Percentiles rank a stretch among this genome's conserved stretches.
Evolutionary conservation across 495 filamentous ascomycete species (phyloP).

Genomic region (Xylaria bambusicola): DNA sequence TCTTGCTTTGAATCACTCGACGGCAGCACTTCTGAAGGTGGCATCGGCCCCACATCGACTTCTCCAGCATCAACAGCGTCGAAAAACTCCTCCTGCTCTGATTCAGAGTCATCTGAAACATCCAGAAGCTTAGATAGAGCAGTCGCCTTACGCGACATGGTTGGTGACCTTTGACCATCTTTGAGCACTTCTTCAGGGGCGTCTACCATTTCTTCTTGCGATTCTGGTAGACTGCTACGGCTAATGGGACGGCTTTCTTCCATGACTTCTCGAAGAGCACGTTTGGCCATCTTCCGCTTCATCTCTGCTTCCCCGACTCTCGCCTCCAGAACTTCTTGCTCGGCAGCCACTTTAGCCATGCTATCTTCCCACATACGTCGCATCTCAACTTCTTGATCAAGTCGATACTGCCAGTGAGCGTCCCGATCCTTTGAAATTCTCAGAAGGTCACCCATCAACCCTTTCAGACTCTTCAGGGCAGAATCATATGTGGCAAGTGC

Average conservation of each 20-base stretch:
- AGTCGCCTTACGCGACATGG: constrained; percentile 54
- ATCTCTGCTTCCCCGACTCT: constrained; percentile 86
- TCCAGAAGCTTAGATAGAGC: constrained; percentile 62
- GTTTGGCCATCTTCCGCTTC: constrained; percentile 86
- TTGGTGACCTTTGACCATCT: constrained; percentile 47
- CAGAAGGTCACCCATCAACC: constrained; percentile 81
- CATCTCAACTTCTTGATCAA: constrained; percentile 85
- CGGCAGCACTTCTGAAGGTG: constrained; percentile 47
- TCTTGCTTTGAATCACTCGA: constrained; percentile 41
- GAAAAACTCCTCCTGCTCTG: constrained; percentile 94
- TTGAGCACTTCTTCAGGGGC: constrained; percentile 30
- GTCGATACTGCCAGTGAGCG: constrained; percentile 92
- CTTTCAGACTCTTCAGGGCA: constrained; percentile 84
- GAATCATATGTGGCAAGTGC: constrained; percentile 86
- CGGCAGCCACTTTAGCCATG: constrained; percentile 89
- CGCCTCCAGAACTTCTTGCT: constrained; percentile 88
- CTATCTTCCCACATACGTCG: constrained; percentile 97
- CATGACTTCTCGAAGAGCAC: constrained; percentile 83
- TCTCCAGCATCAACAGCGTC: constrained; percentile 94
- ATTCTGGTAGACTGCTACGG: constrained; percentile 30
- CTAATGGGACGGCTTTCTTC: constrained; percentile 48
- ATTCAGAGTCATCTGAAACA: constrained; percentile 71
- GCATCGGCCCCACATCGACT: constrained; percentile 68
- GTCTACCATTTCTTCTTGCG: constrained; percentile 36
- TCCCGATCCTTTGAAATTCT: constrained; percentile 92